Base-by-base conservation (phyloP, 2,329 filamentous ascomycete genomes). In the Penicillium thymicola region DNA sequence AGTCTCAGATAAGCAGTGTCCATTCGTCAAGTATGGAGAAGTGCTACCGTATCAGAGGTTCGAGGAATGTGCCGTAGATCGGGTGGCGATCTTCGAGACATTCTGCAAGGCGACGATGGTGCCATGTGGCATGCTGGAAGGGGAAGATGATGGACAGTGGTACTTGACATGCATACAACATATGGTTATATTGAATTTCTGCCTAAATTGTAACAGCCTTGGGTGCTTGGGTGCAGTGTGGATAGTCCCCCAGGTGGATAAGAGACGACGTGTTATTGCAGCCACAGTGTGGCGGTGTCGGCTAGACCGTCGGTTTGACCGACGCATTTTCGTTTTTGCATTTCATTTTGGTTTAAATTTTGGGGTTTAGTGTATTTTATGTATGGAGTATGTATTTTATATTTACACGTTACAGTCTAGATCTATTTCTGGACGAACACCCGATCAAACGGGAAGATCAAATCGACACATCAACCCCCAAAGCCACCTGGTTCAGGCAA, bases 41-140 rank as follows among this genome's bases (percentile, higher is more conserved):
- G 51, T 66, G 61, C 64, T 64, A 66, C 64, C 44, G 62, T 66
- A 34, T 58, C 60, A 60, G 49, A 55, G 13, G 52, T 44, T 49
- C 40, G 51, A 41, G 51, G 57, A 57, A 64, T 64, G 63, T 53
- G 44, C 55, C 53, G 64, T 61, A 55, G 61, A 62, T 62, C 55
- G 44, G 49, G 55, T 53, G 51, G 54, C 58, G 55, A 55, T 52
- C 48, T 50, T 41, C 34, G 45, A 65, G 48, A 63, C 62, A 65
- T 65, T 63, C 63, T 65, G 63, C 60, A 65, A 65, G 62, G 63
- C 59, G 55, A 65, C 58, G 47, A 56, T 51, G 42, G 59, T 41
- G 60, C 64, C 64, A 66, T 66, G 64, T 66, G 64, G 64, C 58
- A 46, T 42, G 13, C 45, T 44, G n/a, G 21, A 42, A n/a, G 34